Percentiles rank a stretch among this genome's conserved stretches.
These are phyloP conservation scores for Fusarium sterilihyphosum DNA, from an alignment of 2,329 filamentous ascomycete species.

Conservation along the genomic window DNA sequence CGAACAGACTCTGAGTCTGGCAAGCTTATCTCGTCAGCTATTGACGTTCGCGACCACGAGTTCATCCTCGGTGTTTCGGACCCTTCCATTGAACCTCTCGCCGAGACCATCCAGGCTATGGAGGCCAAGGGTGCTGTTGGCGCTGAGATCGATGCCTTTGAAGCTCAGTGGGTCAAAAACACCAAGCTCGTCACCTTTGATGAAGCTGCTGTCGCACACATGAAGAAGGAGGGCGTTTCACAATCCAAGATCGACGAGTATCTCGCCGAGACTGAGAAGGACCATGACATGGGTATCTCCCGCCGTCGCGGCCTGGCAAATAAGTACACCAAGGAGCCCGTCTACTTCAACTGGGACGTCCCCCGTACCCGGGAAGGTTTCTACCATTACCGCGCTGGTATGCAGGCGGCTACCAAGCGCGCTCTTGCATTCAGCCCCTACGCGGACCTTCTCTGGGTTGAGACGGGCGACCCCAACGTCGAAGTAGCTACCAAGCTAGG, in stretches of 20 bases:
- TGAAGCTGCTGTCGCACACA: slow-evolving; percentile 83
- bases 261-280: slow-evolving; percentile 65
- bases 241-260: slow-evolving; percentile 75
- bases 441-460: slow-evolving; percentile 95
- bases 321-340: slow-evolving; percentile 70
- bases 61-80: slow-evolving; percentile 92
- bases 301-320: slow-evolving; percentile 79
- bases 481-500: slow-evolving; percentile 80
- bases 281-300: slow-evolving; percentile 81
- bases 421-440: slow-evolving; percentile 91
- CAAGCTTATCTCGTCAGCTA: slow-evolving; percentile 86
- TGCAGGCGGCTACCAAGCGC: slow-evolving; percentile 89
- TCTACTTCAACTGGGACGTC: slow-evolving; percentile 90
- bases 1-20: slow-evolving; percentile 96
- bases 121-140: slow-evolving; percentile 81
- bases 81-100: slow-evolving; percentile 77
- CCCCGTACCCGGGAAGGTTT: slow-evolving; percentile 93
- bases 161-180: slow-evolving; percentile 87
- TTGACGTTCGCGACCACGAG: slow-evolving; percentile 95
- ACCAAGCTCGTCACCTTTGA: slow-evolving; percentile 91
- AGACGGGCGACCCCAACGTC: slow-evolving; percentile 90
- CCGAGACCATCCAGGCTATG: slow-evolving; percentile 91
- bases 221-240: slow-evolving; percentile 71
- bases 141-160: slow-evolving; percentile 84
- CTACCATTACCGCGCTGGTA: slow-evolving; percentile 89